phyloP scores from a whole-genome alignment of 1,284 basidiomycete species.

The Leccinum insigne region DNA sequence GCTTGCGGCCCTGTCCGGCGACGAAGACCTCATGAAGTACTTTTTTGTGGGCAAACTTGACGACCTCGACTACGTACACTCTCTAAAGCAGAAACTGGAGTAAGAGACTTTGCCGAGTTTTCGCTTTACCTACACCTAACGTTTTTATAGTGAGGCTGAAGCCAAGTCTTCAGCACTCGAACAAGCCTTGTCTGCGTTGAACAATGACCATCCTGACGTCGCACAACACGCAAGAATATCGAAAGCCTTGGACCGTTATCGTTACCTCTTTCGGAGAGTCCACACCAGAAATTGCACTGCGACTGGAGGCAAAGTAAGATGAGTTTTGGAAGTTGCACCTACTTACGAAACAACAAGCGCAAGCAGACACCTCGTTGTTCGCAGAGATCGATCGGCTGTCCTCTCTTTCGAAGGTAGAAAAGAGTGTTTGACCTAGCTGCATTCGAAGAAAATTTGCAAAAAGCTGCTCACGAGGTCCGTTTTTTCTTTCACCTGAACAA shows the following conservation, averaged over 20 bases:
- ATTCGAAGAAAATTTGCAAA: constrained; percentile 76
- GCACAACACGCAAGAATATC: constrained; percentile 43
- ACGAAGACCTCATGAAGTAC: constrained; percentile 73
- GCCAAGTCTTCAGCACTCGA: constrained; percentile 50
- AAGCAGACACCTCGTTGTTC: constrained; percentile 79
- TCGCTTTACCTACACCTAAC: constrained; percentile 17
- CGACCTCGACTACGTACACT: constrained; percentile 62
- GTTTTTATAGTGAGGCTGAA: constrained; percentile 50
- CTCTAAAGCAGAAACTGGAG: constrained; percentile 60
- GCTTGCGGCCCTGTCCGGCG: constrained; percentile 73
- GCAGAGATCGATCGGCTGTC: constrained; percentile 88
- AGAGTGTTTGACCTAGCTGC: constrained; percentile 79
- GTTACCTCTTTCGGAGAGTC: constrained; percentile 60
- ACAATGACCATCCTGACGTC: constrained; percentile 46
- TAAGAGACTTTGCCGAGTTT: constrained; percentile 34
- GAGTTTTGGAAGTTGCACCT: constrained; percentile 61
- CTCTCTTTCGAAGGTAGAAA: constrained; percentile 85
- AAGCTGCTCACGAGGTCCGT: constrained; percentile 63
- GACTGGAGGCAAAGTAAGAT: constrained; percentile 63
- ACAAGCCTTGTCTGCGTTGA: constrained; percentile 31
- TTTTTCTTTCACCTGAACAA: background rate
- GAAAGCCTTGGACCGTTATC: constrained; percentile 58
- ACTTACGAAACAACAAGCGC: constrained; percentile 48
- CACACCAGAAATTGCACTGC: constrained; percentile 54
- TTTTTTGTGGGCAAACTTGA: constrained; percentile 61